Percentiles rank a stretch among this genome's conserved stretches.
Evolutionary conservation across 306 rosid species (phyloP).

Genomic region (Castanospermum australe): DNA sequence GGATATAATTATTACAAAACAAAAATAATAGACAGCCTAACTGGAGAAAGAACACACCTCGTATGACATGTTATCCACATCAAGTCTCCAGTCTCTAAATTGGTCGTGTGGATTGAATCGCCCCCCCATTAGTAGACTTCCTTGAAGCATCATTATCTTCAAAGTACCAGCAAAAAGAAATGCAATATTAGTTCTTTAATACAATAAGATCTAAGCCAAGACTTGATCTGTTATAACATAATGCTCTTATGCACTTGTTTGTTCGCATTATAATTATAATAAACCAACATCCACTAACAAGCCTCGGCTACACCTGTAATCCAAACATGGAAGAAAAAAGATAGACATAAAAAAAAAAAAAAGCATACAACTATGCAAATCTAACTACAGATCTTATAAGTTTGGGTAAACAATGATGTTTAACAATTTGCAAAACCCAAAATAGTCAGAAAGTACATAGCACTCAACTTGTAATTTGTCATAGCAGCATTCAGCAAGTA

Average conservation of each 20-base stretch:
- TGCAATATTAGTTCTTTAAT: neutral
- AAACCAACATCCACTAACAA: neutral
- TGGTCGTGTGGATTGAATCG: slow-evolving; percentile 59
- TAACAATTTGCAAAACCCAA: neutral
- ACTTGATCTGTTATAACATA: neutral
- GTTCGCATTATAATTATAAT: neutral
- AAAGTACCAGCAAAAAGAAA: slow-evolving; percentile 19
- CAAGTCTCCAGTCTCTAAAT: slow-evolving; percentile 89
- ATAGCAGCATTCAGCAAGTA: neutral
- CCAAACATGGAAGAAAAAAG: neutral
- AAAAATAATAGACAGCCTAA: neutral
- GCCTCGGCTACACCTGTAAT: neutral
- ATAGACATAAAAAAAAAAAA: neutral
- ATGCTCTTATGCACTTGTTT: neutral
- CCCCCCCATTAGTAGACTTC: slow-evolving; percentile 77
- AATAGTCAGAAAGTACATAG: neutral
- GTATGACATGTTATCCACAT: slow-evolving; percentile 89
- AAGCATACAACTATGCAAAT: neutral
- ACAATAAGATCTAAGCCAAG: neutral
- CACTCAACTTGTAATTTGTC: no score
- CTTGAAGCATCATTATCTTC: slow-evolving; percentile 86
- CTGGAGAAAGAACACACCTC: slow-evolving; percentile 49
- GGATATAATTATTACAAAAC: neutral
- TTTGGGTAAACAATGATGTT: neutral
- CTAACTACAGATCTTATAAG: slow-evolving; percentile 5